These are phyloP conservation scores for Rhynchospora tenuis DNA, from an alignment of 176 grass and related monocot species.

Conservation along the genomic window DNA sequence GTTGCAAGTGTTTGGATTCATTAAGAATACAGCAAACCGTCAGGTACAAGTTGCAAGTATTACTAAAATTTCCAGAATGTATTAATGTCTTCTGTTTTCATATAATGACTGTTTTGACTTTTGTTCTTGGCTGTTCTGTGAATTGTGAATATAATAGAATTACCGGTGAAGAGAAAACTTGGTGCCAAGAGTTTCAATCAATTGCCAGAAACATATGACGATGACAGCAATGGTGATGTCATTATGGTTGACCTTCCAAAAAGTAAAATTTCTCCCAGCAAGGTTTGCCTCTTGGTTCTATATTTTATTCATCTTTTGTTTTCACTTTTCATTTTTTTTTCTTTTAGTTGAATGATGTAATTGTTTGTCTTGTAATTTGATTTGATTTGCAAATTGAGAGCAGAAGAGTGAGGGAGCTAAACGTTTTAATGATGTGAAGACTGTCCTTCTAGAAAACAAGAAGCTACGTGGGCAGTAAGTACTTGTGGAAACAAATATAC, in stretches of 20 bases:
- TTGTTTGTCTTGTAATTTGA: conserved; percentile 7
- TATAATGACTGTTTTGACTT: conserved; percentile 27
- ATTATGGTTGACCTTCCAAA: background rate
- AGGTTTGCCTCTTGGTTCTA: background rate
- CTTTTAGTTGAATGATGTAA: background rate
- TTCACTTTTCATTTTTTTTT: background rate
- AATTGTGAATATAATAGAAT: conserved; percentile 33
- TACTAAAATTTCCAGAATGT: background rate
- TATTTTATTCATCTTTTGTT: conserved; percentile 5
- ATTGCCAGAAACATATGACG: conserved; percentile 23
- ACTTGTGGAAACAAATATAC: background rate
- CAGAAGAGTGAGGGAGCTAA: conserved; percentile 34
- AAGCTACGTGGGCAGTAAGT: conserved; percentile 67
- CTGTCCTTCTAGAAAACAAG: conserved; percentile 58
- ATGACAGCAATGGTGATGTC: conserved; percentile 20
- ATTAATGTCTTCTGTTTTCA: background rate
- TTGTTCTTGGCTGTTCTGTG: conserved; percentile 5
- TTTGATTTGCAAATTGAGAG: conserved; percentile 8
- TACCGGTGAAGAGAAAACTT: conserved; percentile 45
- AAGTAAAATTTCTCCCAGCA: conserved; percentile 1
- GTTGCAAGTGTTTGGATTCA: background rate
- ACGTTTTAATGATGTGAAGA: conserved; percentile 37
- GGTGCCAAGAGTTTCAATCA: conserved; percentile 34
- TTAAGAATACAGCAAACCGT: background rate
- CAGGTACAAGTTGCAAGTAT: background rate